phyloP scores from a whole-genome alignment of 164 flowering plant species.

The Amborella trichopoda region DNA sequence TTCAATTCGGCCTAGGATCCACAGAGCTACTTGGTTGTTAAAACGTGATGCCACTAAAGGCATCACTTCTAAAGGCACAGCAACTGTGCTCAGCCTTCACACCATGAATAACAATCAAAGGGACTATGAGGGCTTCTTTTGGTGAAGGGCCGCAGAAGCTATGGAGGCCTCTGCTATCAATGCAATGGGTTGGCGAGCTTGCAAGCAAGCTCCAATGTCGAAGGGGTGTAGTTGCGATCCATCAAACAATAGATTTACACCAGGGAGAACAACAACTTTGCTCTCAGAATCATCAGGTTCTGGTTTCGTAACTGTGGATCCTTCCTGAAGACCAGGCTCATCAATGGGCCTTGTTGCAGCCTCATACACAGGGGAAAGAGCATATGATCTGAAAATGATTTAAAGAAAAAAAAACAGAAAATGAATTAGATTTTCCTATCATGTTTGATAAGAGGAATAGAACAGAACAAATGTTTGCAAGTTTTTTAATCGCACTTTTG shows the following conservation, averaged over 20 bases:
- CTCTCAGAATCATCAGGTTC: conserved; percentile 71
- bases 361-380: conserved; percentile 71
- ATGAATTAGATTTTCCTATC: too few species aligned
- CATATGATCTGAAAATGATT: conserved; percentile 58
- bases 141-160: conserved; percentile 59
- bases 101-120: too few species aligned
- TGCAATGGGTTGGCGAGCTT: conserved; percentile 88
- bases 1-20: too few species aligned
- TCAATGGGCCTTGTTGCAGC: conserved; percentile 64
- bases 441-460: too few species aligned
- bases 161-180: conserved; percentile 82
- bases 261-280: conserved; percentile 72
- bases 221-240: conserved; percentile 80
- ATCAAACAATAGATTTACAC: conserved; percentile 82
- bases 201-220: conserved; percentile 88
- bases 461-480: too few species aligned
- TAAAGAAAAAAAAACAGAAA: too few species aligned
- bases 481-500: too few species aligned
- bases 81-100: too few species aligned
- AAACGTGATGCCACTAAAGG: too few species aligned
- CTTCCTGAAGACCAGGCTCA: conserved; percentile 21
- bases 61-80: too few species aligned
- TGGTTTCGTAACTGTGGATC: conserved; percentile 22
- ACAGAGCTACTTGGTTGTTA: too few species aligned
- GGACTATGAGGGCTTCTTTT: too few species aligned